These are phyloP conservation scores for Rhizopogon vinicolor DNA, from an alignment of 768 basidiomycete species.

Conservation along the genomic window DNA sequence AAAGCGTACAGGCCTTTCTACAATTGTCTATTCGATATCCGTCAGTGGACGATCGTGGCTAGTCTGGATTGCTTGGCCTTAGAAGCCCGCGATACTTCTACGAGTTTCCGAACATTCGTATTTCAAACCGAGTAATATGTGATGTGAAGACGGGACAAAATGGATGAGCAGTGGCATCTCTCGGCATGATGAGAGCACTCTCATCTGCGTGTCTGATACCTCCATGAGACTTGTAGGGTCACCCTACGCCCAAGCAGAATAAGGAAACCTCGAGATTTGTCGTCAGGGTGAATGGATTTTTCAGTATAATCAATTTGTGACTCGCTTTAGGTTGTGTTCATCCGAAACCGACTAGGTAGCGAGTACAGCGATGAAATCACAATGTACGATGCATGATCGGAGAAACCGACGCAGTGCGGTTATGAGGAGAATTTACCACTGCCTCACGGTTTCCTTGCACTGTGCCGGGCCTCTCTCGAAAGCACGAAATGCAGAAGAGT, in stretches of 20 bases:
- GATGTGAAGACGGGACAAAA: background rate
- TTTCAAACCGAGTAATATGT: background rate
- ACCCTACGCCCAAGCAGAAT: background rate
- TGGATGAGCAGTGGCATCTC: background rate
- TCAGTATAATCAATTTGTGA: background rate
- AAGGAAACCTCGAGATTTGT: background rate
- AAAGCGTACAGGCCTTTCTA: background rate
- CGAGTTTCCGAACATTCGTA: background rate
- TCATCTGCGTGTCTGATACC: background rate
- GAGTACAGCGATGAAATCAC: too few species aligned
- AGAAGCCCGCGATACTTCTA: background rate
- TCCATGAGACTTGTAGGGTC: background rate
- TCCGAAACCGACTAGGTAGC: background rate
- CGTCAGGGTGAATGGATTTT: background rate
- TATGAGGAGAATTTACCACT: background rate
- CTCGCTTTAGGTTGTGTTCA: background rate
- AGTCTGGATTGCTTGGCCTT: background rate
- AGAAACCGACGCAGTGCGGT: background rate
- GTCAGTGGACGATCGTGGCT: background rate
- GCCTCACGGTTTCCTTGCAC: background rate
- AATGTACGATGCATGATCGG: background rate
- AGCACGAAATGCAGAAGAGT: background rate
- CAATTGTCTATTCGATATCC: background rate
- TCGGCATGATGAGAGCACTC: background rate
- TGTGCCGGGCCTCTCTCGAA: background rate